Percentiles rank a stretch among this genome's conserved stretches.
phyloP scores from a whole-genome alignment of 2,329 filamentous ascomycete genomes.

The Apiospora koreana region DNA sequence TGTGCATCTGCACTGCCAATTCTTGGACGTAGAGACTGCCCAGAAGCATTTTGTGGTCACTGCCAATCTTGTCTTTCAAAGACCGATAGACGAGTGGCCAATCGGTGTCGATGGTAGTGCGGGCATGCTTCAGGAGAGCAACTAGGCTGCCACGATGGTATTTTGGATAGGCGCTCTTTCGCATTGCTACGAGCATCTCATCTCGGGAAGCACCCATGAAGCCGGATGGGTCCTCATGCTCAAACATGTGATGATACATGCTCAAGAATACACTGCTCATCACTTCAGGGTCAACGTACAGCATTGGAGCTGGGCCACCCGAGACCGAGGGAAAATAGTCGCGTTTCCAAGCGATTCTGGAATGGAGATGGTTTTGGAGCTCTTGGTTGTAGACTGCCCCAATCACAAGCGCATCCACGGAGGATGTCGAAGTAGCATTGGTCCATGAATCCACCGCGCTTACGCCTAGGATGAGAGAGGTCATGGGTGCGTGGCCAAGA shows the following conservation, averaged over 20 bases:
- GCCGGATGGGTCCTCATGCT: slow-evolving; percentile 35
- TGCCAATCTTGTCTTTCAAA: slow-evolving; percentile 31
- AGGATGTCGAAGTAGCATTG: slow-evolving; percentile 43
- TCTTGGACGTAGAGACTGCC: slow-evolving; percentile 37
- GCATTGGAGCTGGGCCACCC: slow-evolving; percentile 18
- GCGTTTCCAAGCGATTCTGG: slow-evolving; percentile 32
- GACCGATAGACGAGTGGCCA: slow-evolving; percentile 31
- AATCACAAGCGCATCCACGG: slow-evolving; percentile 40
- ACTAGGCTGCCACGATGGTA: slow-evolving; percentile 42
- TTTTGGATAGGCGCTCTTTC: slow-evolving; percentile 24
- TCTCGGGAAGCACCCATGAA: slow-evolving; percentile 14
- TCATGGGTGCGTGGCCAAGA: slow-evolving; percentile 45
- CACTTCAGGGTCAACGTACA: slow-evolving; percentile 37
- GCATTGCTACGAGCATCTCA: slow-evolving; percentile 11
- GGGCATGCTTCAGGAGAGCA: slow-evolving; percentile 39
- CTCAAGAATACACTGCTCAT: slow-evolving; percentile 41
- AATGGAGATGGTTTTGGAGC: slow-evolving; percentile 20
- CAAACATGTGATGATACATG: slow-evolving; percentile 49
- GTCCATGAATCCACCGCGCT: slow-evolving; percentile 51
- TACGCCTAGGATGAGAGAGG: slow-evolving; percentile 54
- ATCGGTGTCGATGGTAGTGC: slow-evolving; percentile 35
- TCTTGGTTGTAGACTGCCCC: slow-evolving; percentile 20
- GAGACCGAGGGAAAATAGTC: slow-evolving; percentile 18
- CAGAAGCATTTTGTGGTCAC: slow-evolving; percentile 31
- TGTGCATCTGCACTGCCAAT: slow-evolving; percentile 36